Evolutionary conservation across 2,329 filamentous ascomycete species (phyloP).

Genomic region (Beauveria australis): DNA sequence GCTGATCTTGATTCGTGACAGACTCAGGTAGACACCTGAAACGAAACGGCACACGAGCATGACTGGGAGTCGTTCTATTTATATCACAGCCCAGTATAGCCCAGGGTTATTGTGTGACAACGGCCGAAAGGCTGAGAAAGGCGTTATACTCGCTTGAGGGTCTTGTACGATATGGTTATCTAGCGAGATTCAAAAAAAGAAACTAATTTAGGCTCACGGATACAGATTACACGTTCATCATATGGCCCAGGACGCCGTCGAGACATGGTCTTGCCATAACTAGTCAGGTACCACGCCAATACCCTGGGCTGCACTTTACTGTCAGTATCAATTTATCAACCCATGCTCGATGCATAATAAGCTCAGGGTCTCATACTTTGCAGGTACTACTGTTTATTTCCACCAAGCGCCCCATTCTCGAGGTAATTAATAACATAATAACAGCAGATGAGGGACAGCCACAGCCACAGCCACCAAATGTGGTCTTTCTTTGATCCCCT

Average conservation of each 20-base stretch:
- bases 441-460: background rate
- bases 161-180: no score
- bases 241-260: background rate
- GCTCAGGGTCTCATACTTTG: background rate
- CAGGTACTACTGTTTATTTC: background rate
- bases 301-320: no score
- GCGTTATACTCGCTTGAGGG: no score
- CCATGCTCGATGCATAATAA: background rate
- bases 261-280: background rate
- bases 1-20: conserved; percentile 3
- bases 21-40: conserved; percentile 11
- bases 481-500: background rate
- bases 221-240: background rate
- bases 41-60: background rate
- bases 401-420: background rate
- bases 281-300: no score
- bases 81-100: background rate
- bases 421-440: no score
- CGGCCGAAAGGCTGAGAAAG: no score
- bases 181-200: background rate
- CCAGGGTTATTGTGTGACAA: background rate
- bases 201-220: background rate
- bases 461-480: background rate
- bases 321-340: background rate
- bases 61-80: background rate